These are phyloP conservation scores for Cladorrhinum sp. DNA, from an alignment of 2,329 filamentous ascomycete species.

Conservation along the genomic window DNA sequence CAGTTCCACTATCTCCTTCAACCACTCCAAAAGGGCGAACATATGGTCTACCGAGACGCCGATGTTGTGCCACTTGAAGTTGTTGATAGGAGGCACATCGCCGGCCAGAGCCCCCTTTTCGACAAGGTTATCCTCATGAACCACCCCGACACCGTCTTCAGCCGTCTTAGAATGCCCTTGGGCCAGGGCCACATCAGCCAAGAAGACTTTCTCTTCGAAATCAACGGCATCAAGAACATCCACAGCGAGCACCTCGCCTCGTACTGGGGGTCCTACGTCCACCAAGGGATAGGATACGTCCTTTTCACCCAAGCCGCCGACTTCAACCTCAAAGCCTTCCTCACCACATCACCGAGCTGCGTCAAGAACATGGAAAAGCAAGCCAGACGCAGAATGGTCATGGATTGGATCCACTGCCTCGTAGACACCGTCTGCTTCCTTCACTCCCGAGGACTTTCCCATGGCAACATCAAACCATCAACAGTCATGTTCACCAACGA, in stretches of 20 bases:
- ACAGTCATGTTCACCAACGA: constrained; percentile 64
- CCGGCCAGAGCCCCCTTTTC: constrained; percentile 37
- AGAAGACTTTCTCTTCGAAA: constrained; percentile 58
- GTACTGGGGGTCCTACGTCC: constrained; percentile 67
- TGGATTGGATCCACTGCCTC: constrained; percentile 75
- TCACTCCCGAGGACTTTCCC: constrained; percentile 61
- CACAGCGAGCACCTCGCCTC: constrained; percentile 68
- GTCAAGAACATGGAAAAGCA: constrained; percentile 61
- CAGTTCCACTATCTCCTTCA: constrained; percentile 71
- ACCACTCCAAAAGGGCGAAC: constrained; percentile 57
- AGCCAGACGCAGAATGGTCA: constrained; percentile 55
- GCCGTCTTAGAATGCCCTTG: constrained; percentile 56
- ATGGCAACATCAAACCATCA: constrained; percentile 68
- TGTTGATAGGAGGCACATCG: constrained; percentile 53
- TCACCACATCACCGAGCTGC: constrained; percentile 59
- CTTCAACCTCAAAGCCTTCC: constrained; percentile 63
- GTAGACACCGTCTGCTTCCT: constrained; percentile 65
- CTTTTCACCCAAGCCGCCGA: constrained; percentile 66
- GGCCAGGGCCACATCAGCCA: constrained; percentile 43
- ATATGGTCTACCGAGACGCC: constrained; percentile 61
- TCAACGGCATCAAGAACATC: constrained; percentile 56
- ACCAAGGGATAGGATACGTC: constrained; percentile 61
- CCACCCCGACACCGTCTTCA: constrained; percentile 53
- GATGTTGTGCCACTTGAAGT: constrained; percentile 69
- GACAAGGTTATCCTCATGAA: constrained; percentile 64